Base-by-base conservation (phyloP, 208 protist species). In the Leishmania tarentolae region DNA sequence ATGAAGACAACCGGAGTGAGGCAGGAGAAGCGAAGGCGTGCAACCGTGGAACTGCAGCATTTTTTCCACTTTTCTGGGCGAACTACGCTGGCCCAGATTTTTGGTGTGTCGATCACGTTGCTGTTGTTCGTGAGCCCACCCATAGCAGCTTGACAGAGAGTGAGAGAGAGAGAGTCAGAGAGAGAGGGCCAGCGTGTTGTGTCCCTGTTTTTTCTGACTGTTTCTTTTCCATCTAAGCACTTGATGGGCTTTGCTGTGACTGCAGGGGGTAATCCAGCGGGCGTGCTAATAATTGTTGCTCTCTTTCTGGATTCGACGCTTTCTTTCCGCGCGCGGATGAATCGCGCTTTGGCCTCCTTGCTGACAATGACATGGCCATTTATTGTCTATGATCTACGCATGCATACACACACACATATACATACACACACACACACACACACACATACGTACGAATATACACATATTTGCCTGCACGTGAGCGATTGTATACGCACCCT, bases 281-380 rank as follows among this genome's bases (percentile, higher is more conserved):
- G 19, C 35, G 28, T 59, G 9, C 21, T 31, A 72, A 19, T 46
- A 46, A 81, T 75, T 46, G 31, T 66, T 57, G 6, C 61, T 78
- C 59, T 82, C 72, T 85, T 78, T 68, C 53, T 56, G 4, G 13
- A 46, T 69, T 46, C 50, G 69, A 53, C 71, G 61, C 70, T 80
- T 65, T 72, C 46, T 57, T 66, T 74, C 72, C 42, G 31, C 24
- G 40, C 21, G 40, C 40, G 35, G 40, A 46, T 21, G 40, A 71
- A 35, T 47, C 31, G 17, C 40, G 28, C 66, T 13, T 71, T 71
- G 66, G 15, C 21, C 7, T 28, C 24, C 70, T 31, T 80, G 9
- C n/a, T 75, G 40, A 37, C 61, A 68, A 42, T 42, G 7, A 44
- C 40, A 5, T 28, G 13, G 24, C 11, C 40, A 46, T 9, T 11